Base-by-base conservation (phyloP, 1,284 basidiomycete genomes). In the Moesziomyces antarcticus region DNA sequence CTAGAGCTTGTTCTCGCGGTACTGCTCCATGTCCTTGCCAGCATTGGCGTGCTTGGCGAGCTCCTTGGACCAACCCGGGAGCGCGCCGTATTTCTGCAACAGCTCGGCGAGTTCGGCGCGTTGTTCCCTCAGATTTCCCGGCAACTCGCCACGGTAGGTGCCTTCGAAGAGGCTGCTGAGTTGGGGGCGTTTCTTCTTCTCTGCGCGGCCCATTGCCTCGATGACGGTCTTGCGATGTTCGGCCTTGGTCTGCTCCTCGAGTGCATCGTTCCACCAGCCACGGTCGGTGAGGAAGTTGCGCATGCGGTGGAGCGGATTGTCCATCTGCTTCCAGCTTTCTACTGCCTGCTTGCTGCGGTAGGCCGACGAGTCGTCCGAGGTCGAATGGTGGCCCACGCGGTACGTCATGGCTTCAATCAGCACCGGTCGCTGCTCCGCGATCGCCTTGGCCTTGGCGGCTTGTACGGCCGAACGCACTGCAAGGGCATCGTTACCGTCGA, bases 401-500 rank as follows among this genome's bases (percentile, higher is more conserved):
- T 79, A 79, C 25, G 78, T 78, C 78, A 80, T 81, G 22, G 71
- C 92, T 86, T 97, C 94, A 56, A 97, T 88, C 35, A 97, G 87
- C 0, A 97, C 92, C 8, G 92, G 92, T 43, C 93, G 88, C 42
- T 69, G 67, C 57, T 91, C 89, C 71, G 91, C 89, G 16, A 96
- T 86, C 67, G 93, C 94, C 47, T 91, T 86, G 58, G 87, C 85
- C 50, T 93, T 87, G 8, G 92, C 95, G 79, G 94, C 93, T 50
- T 88, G 88, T 14, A 93, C 90, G 3, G 92, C 93, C n/a, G 87
- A 86, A 21, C 93, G 87, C 2, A 97, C 93, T 0, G 94, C 94
- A 2, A 97, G 87, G 9, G 94, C 87, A 82, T 97, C 94, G 83
- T 97, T 97, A 16, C 95, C 95, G 79, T 97, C 94, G 3, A 97